These are phyloP conservation scores for Saccharomycopsis fodiens DNA, from an alignment of 805 yeast genomes.

Conservation along the genomic window DNA sequence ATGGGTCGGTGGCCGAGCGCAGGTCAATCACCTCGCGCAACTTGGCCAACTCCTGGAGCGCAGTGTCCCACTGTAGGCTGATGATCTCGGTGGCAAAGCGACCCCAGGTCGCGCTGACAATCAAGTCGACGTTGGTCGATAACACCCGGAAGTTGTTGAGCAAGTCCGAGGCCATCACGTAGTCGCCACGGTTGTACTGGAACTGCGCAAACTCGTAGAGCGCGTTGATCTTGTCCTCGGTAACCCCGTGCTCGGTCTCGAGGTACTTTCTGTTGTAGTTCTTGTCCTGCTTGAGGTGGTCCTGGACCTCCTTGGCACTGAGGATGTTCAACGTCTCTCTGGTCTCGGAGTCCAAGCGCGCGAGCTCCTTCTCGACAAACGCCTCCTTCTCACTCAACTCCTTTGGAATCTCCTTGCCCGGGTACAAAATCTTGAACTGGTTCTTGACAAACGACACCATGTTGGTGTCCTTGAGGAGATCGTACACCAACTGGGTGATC, in stretches of 20 bases:
- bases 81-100: constrained; percentile 55
- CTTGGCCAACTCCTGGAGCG: constrained; percentile 44
- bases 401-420: constrained; percentile 33
- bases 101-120: constrained; percentile 60
- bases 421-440: constrained; percentile 36
- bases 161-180: constrained; percentile 50
- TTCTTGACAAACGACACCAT: constrained; percentile 45
- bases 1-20: constrained; percentile 44
- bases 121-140: constrained; percentile 42
- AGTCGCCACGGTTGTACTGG: constrained; percentile 58
- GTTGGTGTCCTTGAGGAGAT: constrained; percentile 48
- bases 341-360: constrained; percentile 35
- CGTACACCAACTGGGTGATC: constrained; percentile 41
- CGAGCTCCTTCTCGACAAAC: constrained; percentile 32
- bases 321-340: constrained; percentile 38
- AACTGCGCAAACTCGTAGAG: constrained; percentile 53
- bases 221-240: constrained; percentile 40
- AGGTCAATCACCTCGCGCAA: constrained; percentile 54
- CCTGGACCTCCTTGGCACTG: constrained; percentile 43
- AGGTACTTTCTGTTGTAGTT: constrained; percentile 42
- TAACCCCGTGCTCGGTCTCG: constrained; percentile 37
- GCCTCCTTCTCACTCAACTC: constrained; percentile 35
- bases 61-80: constrained; percentile 43
- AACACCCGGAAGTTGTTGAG: constrained; percentile 49
- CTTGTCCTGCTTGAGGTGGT: constrained; percentile 47